Evolutionary conservation across 108 stramenopile genomes (phyloP).

Genomic region (Skeletonema grethae): DNA sequence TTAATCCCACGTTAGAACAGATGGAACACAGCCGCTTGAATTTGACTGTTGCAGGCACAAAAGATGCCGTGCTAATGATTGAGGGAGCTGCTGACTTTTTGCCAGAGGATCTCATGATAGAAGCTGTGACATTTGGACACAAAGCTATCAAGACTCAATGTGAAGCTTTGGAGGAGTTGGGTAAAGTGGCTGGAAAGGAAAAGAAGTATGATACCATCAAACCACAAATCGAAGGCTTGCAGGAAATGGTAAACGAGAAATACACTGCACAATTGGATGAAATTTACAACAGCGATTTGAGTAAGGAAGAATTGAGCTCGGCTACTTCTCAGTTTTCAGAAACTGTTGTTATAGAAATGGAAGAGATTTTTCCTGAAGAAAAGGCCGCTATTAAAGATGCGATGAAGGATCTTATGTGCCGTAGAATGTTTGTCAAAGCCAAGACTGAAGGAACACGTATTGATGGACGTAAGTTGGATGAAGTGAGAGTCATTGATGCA

Average conservation of each 20-base stretch:
- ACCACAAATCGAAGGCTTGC: constrained; percentile 51
- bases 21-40: constrained; percentile 69
- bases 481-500: constrained; percentile 56
- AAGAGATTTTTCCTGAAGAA: constrained; percentile 57
- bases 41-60: constrained; percentile 84
- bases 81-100: constrained; percentile 93
- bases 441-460: constrained; percentile 57
- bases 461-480: constrained; percentile 66
- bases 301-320: constrained; percentile 60
- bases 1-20: constrained; percentile 78
- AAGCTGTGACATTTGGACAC: constrained; percentile 84
- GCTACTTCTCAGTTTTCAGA: constrained; percentile 49
- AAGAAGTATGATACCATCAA: constrained; percentile 72
- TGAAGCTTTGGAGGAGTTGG: constrained; percentile 72
- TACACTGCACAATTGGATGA: constrained; percentile 38
- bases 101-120: constrained; percentile 82
- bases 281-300: constrained; percentile 45
- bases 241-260: constrained; percentile 62
- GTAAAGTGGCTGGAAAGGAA: constrained; percentile 53
- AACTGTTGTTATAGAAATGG: constrained; percentile 53
- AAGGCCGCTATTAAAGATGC: constrained; percentile 53
- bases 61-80: constrained; percentile 93
- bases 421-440: constrained; percentile 65
- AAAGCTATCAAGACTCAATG: constrained; percentile 81
- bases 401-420: constrained; percentile 68